These are phyloP conservation scores for Cytospora schulzeri DNA, from an alignment of 2,329 filamentous ascomycete genomes.

Conservation along the genomic window DNA sequence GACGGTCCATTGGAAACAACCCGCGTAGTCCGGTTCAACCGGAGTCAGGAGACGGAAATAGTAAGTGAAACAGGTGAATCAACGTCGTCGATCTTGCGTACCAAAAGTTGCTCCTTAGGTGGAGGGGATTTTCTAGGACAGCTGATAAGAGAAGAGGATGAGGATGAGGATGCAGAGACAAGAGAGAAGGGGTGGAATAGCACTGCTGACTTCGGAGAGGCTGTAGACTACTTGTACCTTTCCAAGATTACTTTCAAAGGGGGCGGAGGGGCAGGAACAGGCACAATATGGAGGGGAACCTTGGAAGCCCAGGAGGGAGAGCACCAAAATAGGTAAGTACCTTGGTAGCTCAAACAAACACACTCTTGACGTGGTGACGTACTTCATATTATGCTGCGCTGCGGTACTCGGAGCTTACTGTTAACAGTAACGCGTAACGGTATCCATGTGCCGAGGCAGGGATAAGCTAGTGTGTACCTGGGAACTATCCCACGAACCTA, in stretches of 20 bases:
- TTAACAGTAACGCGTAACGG: not conserved
- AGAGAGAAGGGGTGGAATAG: not conserved
- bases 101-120: not conserved
- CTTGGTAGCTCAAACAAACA: not conserved
- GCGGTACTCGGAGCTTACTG: not conserved
- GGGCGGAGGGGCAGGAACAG: not conserved
- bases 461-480: not conserved
- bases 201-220: not conserved
- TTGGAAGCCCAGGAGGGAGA: not conserved
- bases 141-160: conserved; percentile 1
- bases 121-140: not conserved
- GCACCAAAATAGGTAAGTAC: not conserved
- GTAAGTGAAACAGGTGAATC: not conserved
- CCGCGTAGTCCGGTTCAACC: not conserved
- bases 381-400: not conserved
- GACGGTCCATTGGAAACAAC: not conserved
- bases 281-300: not conserved
- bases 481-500: not conserved
- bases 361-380: not conserved
- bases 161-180: conserved; percentile 1
- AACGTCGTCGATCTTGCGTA: not conserved
- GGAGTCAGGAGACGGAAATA: not conserved
- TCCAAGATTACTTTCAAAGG: not conserved
- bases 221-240: not conserved
- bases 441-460: not conserved